These are phyloP conservation scores for Podaxis mareebaensis DNA, from an alignment of 768 basidiomycete genomes.

Conservation along the genomic window DNA sequence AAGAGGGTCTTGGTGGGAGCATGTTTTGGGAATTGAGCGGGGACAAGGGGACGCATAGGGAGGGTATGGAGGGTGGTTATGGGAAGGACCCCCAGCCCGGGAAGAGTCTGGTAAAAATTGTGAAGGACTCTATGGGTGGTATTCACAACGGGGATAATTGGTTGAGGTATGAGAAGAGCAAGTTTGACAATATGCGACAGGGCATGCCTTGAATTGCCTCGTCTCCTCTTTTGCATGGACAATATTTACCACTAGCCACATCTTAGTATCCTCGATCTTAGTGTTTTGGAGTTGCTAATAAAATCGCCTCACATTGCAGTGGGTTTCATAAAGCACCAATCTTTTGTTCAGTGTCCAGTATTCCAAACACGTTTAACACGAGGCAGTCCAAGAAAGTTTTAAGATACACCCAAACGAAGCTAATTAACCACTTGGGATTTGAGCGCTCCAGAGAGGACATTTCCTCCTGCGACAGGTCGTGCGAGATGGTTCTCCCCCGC, in stretches of 20 bases:
- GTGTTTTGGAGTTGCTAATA: neutral
- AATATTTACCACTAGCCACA: neutral
- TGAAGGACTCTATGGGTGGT: slow-evolving; percentile 77
- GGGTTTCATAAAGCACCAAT: neutral
- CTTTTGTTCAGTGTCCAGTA: neutral
- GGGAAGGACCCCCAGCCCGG: slow-evolving; percentile 78
- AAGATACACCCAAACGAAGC: neutral
- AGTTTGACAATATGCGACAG: slow-evolving; percentile 77
- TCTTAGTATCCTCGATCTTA: neutral
- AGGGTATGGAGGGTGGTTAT: slow-evolving; percentile 71
- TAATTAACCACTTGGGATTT: slow-evolving; percentile 26
- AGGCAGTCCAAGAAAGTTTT: too few relatives aligned
- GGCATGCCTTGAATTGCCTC: slow-evolving; percentile 49
- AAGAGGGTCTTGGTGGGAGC: slow-evolving; percentile 79
- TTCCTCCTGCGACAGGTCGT: slow-evolving; percentile 51
- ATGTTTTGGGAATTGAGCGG: slow-evolving; percentile 97
- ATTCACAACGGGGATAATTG: slow-evolving; percentile 61
- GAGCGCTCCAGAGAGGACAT: slow-evolving; percentile 44
- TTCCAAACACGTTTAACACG: neutral
- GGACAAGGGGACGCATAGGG: slow-evolving; percentile 70
- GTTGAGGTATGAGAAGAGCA: slow-evolving; percentile 73
- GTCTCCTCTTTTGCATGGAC: too few relatives aligned
- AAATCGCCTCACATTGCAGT: neutral
- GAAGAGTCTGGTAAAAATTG: slow-evolving; percentile 67
- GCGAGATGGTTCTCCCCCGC: slow-evolving; percentile 45